These are phyloP conservation scores for Phoma sp. DNA, from an alignment of 2,329 filamentous ascomycete species.

Conservation along the genomic window DNA sequence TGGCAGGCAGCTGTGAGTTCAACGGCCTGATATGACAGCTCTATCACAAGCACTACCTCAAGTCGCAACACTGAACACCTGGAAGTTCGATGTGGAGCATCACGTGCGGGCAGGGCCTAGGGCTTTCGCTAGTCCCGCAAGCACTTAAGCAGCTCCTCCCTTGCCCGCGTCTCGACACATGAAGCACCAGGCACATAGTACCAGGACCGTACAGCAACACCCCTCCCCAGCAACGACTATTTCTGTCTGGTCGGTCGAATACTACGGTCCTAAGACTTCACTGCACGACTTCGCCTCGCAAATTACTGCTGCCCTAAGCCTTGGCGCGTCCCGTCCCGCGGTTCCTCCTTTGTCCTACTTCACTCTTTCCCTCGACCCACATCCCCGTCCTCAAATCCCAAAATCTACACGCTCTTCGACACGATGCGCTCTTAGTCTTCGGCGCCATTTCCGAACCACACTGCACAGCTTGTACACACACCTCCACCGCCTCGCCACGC, in stretches of 20 bases:
- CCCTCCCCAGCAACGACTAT: neutral
- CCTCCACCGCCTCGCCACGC: neutral
- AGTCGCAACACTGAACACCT: constrained; percentile 31
- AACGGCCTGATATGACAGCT: constrained; percentile 9
- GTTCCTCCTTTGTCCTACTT: constrained; percentile 5
- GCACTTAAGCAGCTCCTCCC: constrained; percentile 24
- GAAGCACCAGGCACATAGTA: neutral
- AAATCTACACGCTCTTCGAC: neutral
- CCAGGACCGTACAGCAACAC: neutral
- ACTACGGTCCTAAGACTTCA: neutral
- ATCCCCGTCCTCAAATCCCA: neutral
- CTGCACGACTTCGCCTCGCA: neutral
- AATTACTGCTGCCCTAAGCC: neutral
- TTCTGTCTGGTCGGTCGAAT: neutral
- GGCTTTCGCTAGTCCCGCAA: constrained; percentile 21
- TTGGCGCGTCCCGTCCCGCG: constrained; percentile 8
- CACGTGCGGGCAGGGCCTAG: constrained; percentile 25
- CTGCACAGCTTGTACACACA: neutral
- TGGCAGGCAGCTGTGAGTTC: neutral
- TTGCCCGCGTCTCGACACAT: constrained; percentile 11
- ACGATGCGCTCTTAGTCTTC: constrained; percentile 9
- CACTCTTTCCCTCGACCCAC: neutral
- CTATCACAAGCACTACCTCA: constrained; percentile 15
- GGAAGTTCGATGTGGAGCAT: constrained; percentile 36
- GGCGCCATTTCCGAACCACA: neutral